Evolutionary conservation across 495 filamentous ascomycete species (phyloP).

Genomic region (Penicillium maclennaniae): DNA sequence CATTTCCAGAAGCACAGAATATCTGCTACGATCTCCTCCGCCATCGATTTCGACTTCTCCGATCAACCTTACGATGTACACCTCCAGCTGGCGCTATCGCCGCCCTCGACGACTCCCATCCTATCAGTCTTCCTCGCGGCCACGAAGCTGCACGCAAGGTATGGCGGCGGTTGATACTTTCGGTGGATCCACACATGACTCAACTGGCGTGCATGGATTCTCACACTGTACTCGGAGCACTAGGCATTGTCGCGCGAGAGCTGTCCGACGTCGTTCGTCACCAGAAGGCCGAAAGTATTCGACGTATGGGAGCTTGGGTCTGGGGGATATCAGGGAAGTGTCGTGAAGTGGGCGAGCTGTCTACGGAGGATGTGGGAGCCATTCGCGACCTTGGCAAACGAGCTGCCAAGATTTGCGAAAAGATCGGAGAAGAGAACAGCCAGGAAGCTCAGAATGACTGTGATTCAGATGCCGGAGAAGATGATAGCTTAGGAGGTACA

Average conservation of each 20-base stretch:
- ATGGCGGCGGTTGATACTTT: slow-evolving; percentile 49
- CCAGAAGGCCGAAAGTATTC: slow-evolving; percentile 42
- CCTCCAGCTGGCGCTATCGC: slow-evolving; percentile 49
- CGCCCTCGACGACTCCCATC: slow-evolving; percentile 53
- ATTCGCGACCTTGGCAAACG: slow-evolving; percentile 47
- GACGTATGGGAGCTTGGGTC: slow-evolving; percentile 47
- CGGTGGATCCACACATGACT: slow-evolving; percentile 59
- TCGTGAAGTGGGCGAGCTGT: slow-evolving; percentile 44
- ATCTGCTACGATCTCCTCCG: slow-evolving; percentile 62
- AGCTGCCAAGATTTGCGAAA: slow-evolving; percentile 41
- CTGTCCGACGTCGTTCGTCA: slow-evolving; percentile 41
- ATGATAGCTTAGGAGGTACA: neutral
- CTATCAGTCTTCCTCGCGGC: slow-evolving; percentile 49
- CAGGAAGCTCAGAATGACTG: slow-evolving; percentile 18
- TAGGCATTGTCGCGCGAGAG: slow-evolving; percentile 36
- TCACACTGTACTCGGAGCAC: slow-evolving; percentile 52
- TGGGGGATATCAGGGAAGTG: slow-evolving; percentile 50
- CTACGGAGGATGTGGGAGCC: slow-evolving; percentile 50
- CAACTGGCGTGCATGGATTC: slow-evolving; percentile 69
- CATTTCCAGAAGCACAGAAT: slow-evolving; percentile 49
- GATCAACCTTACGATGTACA: slow-evolving; percentile 50
- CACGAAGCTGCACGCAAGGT: slow-evolving; percentile 38
- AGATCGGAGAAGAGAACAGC: slow-evolving; percentile 37
- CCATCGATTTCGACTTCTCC: slow-evolving; percentile 55
- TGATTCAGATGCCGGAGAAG: slow-evolving; percentile 26